A percentile compares a stretch with the other conserved stretches of the same genome.
Evolutionary conservation across 768 basidiomycete genomes (phyloP).

Genomic region (Cyclocybe aegerita): DNA sequence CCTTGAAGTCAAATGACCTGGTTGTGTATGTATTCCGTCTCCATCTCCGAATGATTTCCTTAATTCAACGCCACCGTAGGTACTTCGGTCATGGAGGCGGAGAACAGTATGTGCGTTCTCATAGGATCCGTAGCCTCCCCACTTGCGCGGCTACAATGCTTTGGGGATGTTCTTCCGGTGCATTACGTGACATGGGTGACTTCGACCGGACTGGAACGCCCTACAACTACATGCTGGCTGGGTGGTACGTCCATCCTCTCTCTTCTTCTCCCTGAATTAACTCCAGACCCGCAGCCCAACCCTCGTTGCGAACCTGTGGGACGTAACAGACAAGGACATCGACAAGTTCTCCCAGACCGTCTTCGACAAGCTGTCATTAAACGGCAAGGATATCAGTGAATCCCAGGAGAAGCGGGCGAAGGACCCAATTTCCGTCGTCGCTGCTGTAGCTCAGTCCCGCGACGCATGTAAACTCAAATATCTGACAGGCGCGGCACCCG

Average conservation of each 20-base stretch:
- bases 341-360: slow-evolving; percentile 89
- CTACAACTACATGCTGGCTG: slow-evolving; percentile 94
- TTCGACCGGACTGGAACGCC: slow-evolving; percentile 93
- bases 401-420: slow-evolving; percentile 13
- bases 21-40: slow-evolving; percentile 72
- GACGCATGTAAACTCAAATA: slow-evolving; percentile 87
- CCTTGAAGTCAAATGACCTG: slow-evolving; percentile 73
- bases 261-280: not conserved
- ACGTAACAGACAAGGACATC: slow-evolving; percentile 96
- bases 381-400: slow-evolving; percentile 24
- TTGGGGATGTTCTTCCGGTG: slow-evolving; percentile 98
- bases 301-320: slow-evolving; percentile 94
- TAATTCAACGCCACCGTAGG: slow-evolving; percentile 36
- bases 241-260: slow-evolving; percentile 67
- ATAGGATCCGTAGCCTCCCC: slow-evolving; percentile 76
- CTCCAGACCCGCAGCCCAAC: slow-evolving; percentile 61
- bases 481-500: slow-evolving; percentile 91
- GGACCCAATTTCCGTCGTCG: slow-evolving; percentile 49
- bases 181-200: slow-evolving; percentile 87
- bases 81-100: slow-evolving; percentile 98
- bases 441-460: slow-evolving; percentile 79
- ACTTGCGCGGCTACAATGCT: slow-evolving; percentile 95
- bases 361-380: slow-evolving; percentile 68
- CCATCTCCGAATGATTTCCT: not conserved
- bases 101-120: slow-evolving; percentile 90